Evolutionary conservation across 768 basidiomycete genomes (phyloP), one percentile per base, ranked within the genome.

Genomic region (Tylopilus intermedius): DNA sequence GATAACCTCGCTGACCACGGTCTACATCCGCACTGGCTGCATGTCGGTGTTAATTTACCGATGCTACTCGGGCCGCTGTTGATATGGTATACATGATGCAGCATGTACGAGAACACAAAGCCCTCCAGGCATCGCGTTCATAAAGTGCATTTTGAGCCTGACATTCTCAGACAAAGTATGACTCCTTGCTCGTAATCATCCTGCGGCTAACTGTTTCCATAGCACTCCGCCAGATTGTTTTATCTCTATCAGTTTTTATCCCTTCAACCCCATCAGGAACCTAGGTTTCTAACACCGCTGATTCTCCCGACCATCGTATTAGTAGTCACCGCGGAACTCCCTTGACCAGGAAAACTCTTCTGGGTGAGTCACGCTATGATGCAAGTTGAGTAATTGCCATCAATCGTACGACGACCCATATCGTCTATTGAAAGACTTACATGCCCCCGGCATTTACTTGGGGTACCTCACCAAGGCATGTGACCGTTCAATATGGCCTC

Each of bases 381-480:
- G 11, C 35, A 24, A 2, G 11, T 37, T 0, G 29, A 1, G 43
- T 3, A 8, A 13, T 43, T 39, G 9, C 45, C n/a, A 51, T 27
- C 4, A 22, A 56, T 21, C 0, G 29, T 41, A 24, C 15, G n/a
- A n/a, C n/a, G n/a, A 53, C 49, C n/a, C 54, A 53, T 10, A 26
- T 72, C 15, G 51, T 71, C 18, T 74, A 71, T 40, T 74, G 73
- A 73, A 74, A 71, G 56, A 74, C 71, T 3, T 74, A 73, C 50
- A 71, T 72, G 55, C 71, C 73, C 4, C 73, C 73, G 67, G 37
- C 70, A 73, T 53, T 47, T 74, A 14, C 67, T 74, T 21, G 71
- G 58, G 7, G 47, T 70, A 8, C 53, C 51, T 8, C 55, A 49
- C 47, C 40, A 32, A 49, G 67, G 72, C 71, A 49, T 2, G 57